Base-by-base conservation (phyloP, 106 monocot genomes). In the Acorus calamus region DNA sequence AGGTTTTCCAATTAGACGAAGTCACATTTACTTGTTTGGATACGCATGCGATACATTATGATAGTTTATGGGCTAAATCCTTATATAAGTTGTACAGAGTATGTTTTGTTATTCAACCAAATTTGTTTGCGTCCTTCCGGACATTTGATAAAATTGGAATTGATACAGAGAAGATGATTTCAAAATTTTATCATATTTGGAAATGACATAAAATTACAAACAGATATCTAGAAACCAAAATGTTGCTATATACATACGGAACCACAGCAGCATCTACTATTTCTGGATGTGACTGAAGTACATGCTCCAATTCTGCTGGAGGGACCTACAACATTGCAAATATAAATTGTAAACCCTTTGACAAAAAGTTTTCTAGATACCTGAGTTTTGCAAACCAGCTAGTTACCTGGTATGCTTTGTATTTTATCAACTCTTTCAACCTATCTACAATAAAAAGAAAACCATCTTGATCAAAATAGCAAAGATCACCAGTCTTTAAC, bases 371-470 rank as follows among this genome's bases (percentile, higher is more conserved):
- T 46, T n/a, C 47, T 47, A 49, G 3, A 3, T 11, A 6, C 4
- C 3, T 62, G 45, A 11, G 13, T 56, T 28, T 13, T 56, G 3
- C 11, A 28, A 56, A 56, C 11, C 56, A 56, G 6, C 44, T 53
- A 28, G 51, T 14, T 45, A 94, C 94, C 94, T 94, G 94, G 41
- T 89, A 94, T 52, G 75, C 89, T 56, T 88, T 88, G 64, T 81
- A 88, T 44, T 88, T 88, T 28, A 88, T 88, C 62, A 88, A 67
- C 60, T 88, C 88, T 50, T 88, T 88, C 42, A 88, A 61, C 57
- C 88, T 67, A 68, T 81, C 88, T 42, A 84, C 81, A 59, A 88
- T 71, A 62, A 69, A 88, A 44, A 88, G 78, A 64, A 75, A 81
- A 6, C 88, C 88, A 67, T 88, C 73, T 14, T 88, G 49, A 56